Evolutionary conservation across 2,329 filamentous ascomycete genomes (phyloP).

Genomic region (Zymoseptoria ardabiliae): DNA sequence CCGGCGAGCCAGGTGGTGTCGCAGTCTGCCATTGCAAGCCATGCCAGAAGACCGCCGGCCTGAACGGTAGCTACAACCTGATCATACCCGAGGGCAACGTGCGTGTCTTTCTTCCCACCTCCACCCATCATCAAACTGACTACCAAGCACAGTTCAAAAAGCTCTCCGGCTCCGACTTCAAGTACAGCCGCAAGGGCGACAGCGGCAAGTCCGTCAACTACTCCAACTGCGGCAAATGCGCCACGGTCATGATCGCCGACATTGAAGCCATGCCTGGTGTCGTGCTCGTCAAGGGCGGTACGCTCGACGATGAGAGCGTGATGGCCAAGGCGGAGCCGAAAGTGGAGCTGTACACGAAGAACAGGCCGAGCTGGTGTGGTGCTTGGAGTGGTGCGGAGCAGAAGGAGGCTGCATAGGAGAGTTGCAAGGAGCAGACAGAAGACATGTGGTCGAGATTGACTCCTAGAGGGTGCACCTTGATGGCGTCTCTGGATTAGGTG

Average conservation of each 20-base stretch:
- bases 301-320: conserved; percentile 24
- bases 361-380: conserved; percentile 25
- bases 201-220: conserved; percentile 28
- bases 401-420: conserved; percentile 16
- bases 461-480: not conserved
- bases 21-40: conserved; percentile 27
- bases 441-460: not conserved
- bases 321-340: conserved; percentile 17
- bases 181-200: conserved; percentile 24
- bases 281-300: conserved; percentile 27
- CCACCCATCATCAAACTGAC: too few species aligned
- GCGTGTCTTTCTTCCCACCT: not conserved
- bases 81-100: conserved; percentile 23
- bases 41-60: conserved; percentile 27
- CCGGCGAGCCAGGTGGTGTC: conserved; percentile 24
- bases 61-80: conserved; percentile 25
- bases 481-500: not conserved
- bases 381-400: conserved; percentile 18
- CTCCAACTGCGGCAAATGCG: conserved; percentile 25
- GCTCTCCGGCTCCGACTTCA: conserved; percentile 21
- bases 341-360: conserved; percentile 27
- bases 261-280: conserved; percentile 20
- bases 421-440: not conserved
- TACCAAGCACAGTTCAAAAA: conserved; percentile 21
- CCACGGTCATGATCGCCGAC: conserved; percentile 23